A percentile compares a stretch with the other conserved stretches of the same genome.
These are phyloP conservation scores for Blastobotrys petasosporus DNA, from an alignment of 1,139 yeast genomes.

Conservation along the genomic window DNA sequence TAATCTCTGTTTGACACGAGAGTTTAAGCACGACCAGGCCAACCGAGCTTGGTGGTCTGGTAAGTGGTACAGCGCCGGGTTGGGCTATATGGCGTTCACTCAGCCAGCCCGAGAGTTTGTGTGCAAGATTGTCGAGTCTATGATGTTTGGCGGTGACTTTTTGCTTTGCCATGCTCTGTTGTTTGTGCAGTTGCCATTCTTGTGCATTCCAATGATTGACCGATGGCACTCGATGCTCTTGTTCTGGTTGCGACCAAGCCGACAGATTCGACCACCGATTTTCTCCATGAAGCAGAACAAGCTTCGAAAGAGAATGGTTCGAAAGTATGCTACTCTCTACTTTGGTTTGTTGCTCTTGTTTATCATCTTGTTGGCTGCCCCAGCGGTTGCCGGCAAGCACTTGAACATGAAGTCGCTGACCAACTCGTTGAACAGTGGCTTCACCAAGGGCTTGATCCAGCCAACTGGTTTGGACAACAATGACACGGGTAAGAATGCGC, in stretches of 20 bases:
- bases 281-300: constrained; percentile 95
- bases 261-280: constrained; percentile 98
- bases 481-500: constrained; percentile 51
- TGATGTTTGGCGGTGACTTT: constrained; percentile 97
- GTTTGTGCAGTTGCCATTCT: constrained; percentile 83
- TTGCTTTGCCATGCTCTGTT: constrained; percentile 82
- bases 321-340: constrained; percentile 84
- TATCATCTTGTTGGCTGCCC: constrained; percentile 78
- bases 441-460: constrained; percentile 74
- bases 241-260: constrained; percentile 97
- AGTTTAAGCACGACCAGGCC: constrained; percentile 93
- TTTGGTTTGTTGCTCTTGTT: constrained; percentile 63
- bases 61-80: constrained; percentile 94
- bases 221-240: constrained; percentile 98
- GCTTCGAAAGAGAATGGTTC: constrained; percentile 97
- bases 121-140: constrained; percentile 89
- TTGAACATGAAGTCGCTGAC: constrained; percentile 22
- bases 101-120: constrained; percentile 95
- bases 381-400: constrained; percentile 55
- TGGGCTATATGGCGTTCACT: constrained; percentile 94
- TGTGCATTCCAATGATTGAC: constrained; percentile 82
- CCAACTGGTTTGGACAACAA: constrained; percentile 77
- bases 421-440: constrained; percentile 34
- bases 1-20: constrained; percentile 78
- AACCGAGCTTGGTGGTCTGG: constrained; percentile 99